These are phyloP conservation scores for Mrakia blollopis DNA, from an alignment of 768 basidiomycete genomes.

Conservation along the genomic window DNA sequence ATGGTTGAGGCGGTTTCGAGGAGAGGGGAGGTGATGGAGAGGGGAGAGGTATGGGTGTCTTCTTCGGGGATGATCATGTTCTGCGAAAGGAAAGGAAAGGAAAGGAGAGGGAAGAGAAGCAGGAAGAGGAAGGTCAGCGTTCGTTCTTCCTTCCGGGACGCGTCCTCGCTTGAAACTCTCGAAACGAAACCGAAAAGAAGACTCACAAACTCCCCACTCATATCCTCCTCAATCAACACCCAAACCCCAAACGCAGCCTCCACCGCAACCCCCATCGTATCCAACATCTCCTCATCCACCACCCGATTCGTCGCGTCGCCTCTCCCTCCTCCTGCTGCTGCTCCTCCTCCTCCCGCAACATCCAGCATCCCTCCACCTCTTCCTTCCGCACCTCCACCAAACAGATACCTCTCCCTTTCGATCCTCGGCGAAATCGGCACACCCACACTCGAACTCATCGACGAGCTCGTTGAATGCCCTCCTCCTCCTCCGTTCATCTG, in stretches of 20 bases:
- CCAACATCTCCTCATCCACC: slow-evolving; percentile 71
- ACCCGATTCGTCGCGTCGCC: slow-evolving; percentile 39
- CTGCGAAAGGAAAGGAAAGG: not conserved
- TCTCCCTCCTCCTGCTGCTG: not conserved
- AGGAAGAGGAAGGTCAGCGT: not conserved
- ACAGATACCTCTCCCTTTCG: not conserved
- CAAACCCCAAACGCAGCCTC: slow-evolving; percentile 76
- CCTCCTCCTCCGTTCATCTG: not conserved
- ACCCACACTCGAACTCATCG: not conserved
- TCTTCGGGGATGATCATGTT: not conserved
- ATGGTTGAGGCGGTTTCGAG: not conserved
- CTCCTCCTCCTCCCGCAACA: not conserved
- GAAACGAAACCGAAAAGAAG: not conserved
- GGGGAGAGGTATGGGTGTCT: not conserved
- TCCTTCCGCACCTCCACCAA: not conserved
- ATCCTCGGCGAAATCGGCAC: slow-evolving; percentile 7
- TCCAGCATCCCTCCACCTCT: not conserved
- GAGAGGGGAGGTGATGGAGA: not conserved
- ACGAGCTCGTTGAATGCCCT: not conserved
- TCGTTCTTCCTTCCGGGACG: too few species aligned
- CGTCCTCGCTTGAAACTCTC: not conserved
- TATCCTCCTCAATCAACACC: slow-evolving; percentile 68
- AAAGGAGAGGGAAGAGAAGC: not conserved
- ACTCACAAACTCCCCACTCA: slow-evolving; percentile 40
- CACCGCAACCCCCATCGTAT: slow-evolving; percentile 71